A percentile compares a stretch with the other conserved stretches of the same genome.
Conservation (phyloP, 2,329 filamentous ascomycete species). For the Claviceps sp. region DNA sequence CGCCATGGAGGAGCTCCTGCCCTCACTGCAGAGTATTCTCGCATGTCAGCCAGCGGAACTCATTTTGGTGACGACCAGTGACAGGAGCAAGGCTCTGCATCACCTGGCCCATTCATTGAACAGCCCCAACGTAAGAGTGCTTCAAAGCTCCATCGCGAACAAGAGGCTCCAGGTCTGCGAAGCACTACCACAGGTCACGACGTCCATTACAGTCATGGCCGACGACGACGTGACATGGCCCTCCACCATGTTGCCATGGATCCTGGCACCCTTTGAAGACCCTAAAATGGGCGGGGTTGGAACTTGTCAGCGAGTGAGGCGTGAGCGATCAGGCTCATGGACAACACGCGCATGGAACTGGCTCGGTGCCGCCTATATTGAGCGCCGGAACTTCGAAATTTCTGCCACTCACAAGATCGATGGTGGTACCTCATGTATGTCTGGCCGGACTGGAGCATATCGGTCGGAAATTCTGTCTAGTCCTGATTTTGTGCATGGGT, state of each 20-base stretch:
- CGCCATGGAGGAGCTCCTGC: slow-evolving; percentile 67
- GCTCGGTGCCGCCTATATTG: slow-evolving; percentile 81
- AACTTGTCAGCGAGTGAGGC: slow-evolving; percentile 75
- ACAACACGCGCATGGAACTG: slow-evolving; percentile 66
- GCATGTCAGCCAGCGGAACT: slow-evolving; percentile 57
- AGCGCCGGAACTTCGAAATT: slow-evolving; percentile 92
- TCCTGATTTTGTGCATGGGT: slow-evolving; percentile 72
- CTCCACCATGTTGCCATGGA: slow-evolving; percentile 72
- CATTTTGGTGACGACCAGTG: slow-evolving; percentile 75
- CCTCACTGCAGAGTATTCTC: slow-evolving; percentile 67
- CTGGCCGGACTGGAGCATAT: slow-evolving; percentile 85
- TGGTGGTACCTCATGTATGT: slow-evolving; percentile 92
- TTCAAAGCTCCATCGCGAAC: slow-evolving; percentile 75
- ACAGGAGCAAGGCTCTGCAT: slow-evolving; percentile 57
- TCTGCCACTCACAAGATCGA: slow-evolving; percentile 91
- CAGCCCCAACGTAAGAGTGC: slow-evolving; percentile 53
- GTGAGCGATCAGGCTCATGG: slow-evolving; percentile 47
- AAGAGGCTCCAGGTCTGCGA: slow-evolving; percentile 90
- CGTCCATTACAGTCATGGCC: slow-evolving; percentile 78
- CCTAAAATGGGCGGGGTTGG: slow-evolving; percentile 75
- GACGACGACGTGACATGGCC: slow-evolving; percentile 96
- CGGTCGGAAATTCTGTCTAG: slow-evolving; percentile 78
- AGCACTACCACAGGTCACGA: slow-evolving; percentile 74
- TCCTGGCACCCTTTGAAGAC: slow-evolving; percentile 85
- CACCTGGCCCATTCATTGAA: slow-evolving; percentile 49